Evolutionary conservation across 2,329 filamentous ascomycete species (phyloP), one percentile per base, ranked within the genome.

Genomic region (Karstenula rhodostoma): DNA sequence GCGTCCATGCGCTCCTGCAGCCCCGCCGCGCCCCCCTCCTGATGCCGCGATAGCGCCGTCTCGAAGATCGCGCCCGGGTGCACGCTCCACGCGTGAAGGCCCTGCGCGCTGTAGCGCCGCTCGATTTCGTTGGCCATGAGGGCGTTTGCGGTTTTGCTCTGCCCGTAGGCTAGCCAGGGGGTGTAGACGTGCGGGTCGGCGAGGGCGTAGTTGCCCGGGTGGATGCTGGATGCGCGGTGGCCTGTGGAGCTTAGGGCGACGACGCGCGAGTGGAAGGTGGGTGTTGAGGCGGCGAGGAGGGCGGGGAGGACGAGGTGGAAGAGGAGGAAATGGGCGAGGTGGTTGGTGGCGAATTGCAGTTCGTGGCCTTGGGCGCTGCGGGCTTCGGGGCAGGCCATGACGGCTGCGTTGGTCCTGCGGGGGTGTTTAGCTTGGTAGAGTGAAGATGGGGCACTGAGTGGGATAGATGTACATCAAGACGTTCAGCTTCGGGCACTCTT

Each of bases 101-200:
- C 80, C 7, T 75, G 66, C 0, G 67, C 22, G 1, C 80, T 81
- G 63, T 84, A 86, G 0, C 77, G 77, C 1, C 84, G 78, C 32
- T 86, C 83, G 25, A 86, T 76, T 56, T 85, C 78, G 60, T 82
- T 84, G 3, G 84, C 80, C 55, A 83, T 80, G 63, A 79, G 83
- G 19, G 86, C 78, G 59, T 83, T 85, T 13, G 85, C 84, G 0
- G 79, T 78, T 64, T 87, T 87, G 52, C 77, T 75, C 63, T 84
- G 80, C 0, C 76, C 80, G 59, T 87, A 87, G 0, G 81, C 75
- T 1, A 57, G 42, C 57, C 69, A 76, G 0, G 76, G 74, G 0
- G 78, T 67, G 63, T 83, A 82, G 19, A 72, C 68, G 75, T n/a
- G n/a, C 75, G 3, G 3, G 9, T 15, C 2, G 78, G 64, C 52